Evolutionary conservation across 129 eudicot species (phyloP).

Genomic region (Smallanthus sonchifolius): DNA sequence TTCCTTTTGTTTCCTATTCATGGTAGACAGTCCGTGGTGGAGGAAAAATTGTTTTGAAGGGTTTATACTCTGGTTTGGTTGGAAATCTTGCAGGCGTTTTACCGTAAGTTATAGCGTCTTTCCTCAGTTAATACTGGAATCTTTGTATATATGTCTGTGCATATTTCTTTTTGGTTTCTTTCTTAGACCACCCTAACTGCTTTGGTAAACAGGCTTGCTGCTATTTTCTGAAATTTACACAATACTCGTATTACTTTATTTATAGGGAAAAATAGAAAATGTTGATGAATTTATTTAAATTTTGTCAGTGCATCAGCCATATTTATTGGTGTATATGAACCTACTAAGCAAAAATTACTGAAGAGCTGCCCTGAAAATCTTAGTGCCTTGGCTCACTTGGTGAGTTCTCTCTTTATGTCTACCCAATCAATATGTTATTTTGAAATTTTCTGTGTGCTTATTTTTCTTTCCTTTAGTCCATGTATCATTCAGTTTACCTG

Average conservation of each 20-base stretch:
- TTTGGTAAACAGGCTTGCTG: constrained; percentile 2
- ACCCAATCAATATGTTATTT: not conserved
- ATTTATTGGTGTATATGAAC: constrained; percentile 90
- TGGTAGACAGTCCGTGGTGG: constrained; percentile 77
- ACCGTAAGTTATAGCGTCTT: constrained; percentile 54
- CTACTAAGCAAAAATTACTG: constrained; percentile 65
- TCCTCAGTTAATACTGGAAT: not conserved
- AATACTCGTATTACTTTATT: not conserved
- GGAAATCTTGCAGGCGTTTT: constrained; percentile 87
- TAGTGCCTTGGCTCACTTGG: constrained; percentile 84
- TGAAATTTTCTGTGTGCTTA: not conserved
- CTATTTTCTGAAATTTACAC: not conserved
- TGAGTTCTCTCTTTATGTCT: constrained; percentile 29
- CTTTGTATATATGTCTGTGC: not conserved
- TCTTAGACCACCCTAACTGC: constrained; percentile 2
- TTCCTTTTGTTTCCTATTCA: constrained; percentile 5
- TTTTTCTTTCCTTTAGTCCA: not conserved
- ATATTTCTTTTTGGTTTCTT: not conserved
- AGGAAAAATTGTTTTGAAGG: constrained; percentile 61
- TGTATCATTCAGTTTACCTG: not conserved
- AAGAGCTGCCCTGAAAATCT: constrained; percentile 65
- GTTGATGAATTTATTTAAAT: constrained; percentile 1
- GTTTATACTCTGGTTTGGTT: constrained; percentile 78
- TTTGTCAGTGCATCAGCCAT: constrained; percentile 83
- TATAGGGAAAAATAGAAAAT: not conserved